phyloP scores from a whole-genome alignment of 2,329 filamentous ascomycete species.

The Diaporthe citri region DNA sequence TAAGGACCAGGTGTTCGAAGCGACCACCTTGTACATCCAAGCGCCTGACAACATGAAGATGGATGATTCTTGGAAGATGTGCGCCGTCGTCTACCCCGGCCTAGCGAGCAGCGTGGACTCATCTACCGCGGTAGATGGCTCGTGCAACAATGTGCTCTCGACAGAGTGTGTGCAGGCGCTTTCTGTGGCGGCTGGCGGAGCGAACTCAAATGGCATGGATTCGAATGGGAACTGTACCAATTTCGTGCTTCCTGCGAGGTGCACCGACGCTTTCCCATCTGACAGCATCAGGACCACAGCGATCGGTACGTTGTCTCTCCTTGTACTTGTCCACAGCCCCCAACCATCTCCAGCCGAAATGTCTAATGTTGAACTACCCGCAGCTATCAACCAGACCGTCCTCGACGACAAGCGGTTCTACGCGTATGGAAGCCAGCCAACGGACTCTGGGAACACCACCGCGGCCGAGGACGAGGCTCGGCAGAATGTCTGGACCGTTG shows the following conservation, averaged over 20 bases:
- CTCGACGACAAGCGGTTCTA: slow-evolving; percentile 36
- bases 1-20: slow-evolving; percentile 28
- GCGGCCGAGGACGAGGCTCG: slow-evolving; percentile 10
- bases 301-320: not conserved
- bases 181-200: slow-evolving; percentile 17
- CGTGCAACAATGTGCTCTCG: slow-evolving; percentile 17
- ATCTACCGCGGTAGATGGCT: slow-evolving; percentile 20
- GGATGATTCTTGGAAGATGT: slow-evolving; percentile 32
- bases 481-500: slow-evolving; percentile 29
- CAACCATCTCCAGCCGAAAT: not conserved
- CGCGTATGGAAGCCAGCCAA: slow-evolving; percentile 23
- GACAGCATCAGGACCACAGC: slow-evolving; percentile 2
- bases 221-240: slow-evolving; percentile 14
- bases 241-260: slow-evolving; percentile 14
- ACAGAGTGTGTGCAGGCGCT: slow-evolving; percentile 16
- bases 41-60: slow-evolving; percentile 16
- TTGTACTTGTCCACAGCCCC: too few relatives aligned
- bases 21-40: slow-evolving; percentile 32
- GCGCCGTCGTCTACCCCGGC: slow-evolving; percentile 30
- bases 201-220: slow-evolving; percentile 25
- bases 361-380: not conserved
- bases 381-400: slow-evolving; percentile 28
- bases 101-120: not conserved
- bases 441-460: slow-evolving; percentile 13
- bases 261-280: slow-evolving; percentile 13